Conservation (phyloP, 805 yeast species). For the Cyberlindnera galapagoensis region DNA sequence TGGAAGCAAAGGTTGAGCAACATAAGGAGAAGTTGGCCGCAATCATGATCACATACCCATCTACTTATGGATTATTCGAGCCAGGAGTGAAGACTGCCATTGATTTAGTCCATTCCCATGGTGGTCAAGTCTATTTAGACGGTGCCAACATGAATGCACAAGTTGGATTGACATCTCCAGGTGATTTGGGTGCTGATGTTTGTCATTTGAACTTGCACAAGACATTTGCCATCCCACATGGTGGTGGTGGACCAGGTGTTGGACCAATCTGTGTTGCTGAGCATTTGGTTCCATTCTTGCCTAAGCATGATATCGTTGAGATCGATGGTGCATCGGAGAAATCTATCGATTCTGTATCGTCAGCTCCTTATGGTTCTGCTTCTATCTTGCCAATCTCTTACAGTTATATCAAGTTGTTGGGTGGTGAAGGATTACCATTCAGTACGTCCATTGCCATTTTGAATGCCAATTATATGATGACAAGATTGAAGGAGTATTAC, state of each 20-base stretch:
- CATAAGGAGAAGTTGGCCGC: conserved; percentile 74
- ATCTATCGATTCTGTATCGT: conserved; percentile 71
- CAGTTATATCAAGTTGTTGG: conserved; percentile 92
- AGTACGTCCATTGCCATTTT: conserved; percentile 88
- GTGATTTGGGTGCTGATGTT: conserved; percentile 96
- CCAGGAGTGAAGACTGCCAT: conserved; percentile 84
- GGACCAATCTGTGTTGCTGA: conserved; percentile 93
- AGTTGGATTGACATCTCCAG: conserved; percentile 95
- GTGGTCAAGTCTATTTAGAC: conserved; percentile 96
- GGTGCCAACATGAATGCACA: conserved; percentile 99
- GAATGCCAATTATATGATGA: conserved; percentile 95
- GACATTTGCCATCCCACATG: conserved; percentile 96
- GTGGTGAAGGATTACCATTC: conserved; percentile 74
- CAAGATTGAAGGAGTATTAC: conserved; percentile 62
- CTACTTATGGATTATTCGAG: conserved; percentile 94
- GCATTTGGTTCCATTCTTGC: conserved; percentile 77
- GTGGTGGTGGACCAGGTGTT: conserved; percentile 99
- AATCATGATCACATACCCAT: conserved; percentile 94
- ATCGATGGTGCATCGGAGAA: conserved; percentile 35
- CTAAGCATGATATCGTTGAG: conserved; percentile 59
- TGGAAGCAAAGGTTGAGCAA: conserved; percentile 64
- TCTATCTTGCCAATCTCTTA: conserved; percentile 89
- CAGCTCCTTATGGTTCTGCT: conserved; percentile 97
- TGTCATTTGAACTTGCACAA: conserved; percentile 96
- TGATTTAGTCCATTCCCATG: conserved; percentile 73